Evolutionary conservation across 2,329 filamentous ascomycete species (phyloP).

Genomic region (Colletotrichum lentis): DNA sequence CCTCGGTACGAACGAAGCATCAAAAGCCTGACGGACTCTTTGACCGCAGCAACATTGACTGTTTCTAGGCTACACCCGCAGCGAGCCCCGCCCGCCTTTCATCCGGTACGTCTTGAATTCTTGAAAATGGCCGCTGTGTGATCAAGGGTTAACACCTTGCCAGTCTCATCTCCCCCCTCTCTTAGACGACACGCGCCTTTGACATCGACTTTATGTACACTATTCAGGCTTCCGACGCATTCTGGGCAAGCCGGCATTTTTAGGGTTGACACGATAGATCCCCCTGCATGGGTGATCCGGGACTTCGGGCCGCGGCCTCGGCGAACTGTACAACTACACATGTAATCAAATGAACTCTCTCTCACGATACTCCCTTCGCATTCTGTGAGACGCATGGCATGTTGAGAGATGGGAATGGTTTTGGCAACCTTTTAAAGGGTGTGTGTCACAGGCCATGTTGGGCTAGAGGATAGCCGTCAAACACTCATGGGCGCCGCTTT

Average conservation of each 20-base stretch:
- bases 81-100: slow-evolving; percentile 83
- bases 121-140: no score
- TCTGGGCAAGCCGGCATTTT: slow-evolving; percentile 9
- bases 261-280: slow-evolving; percentile 11
- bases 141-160: slow-evolving; percentile 40
- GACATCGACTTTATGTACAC: slow-evolving; percentile 35
- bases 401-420: background rate
- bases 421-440: background rate
- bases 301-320: slow-evolving; percentile 7
- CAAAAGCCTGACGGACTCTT: background rate
- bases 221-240: slow-evolving; percentile 23
- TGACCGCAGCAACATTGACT: slow-evolving; percentile 41
- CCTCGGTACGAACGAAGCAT: slow-evolving; percentile 70
- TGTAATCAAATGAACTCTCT: slow-evolving; percentile 38
- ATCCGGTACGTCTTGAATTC: slow-evolving; percentile 58
- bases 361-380: slow-evolving; percentile 22
- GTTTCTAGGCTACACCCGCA: slow-evolving; percentile 83
- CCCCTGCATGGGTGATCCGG: slow-evolving; percentile 1
- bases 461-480: background rate
- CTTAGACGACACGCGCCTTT: slow-evolving; percentile 50
- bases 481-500: background rate
- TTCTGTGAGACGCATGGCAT: background rate
- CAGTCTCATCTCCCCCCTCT: slow-evolving; percentile 71
- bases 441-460: background rate
- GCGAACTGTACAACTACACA: slow-evolving; percentile 36